Evolutionary conservation across 2,329 filamentous ascomycete species (phyloP), one percentile per base, ranked within the genome.

Genomic region (Talaromyces rugulosus): DNA sequence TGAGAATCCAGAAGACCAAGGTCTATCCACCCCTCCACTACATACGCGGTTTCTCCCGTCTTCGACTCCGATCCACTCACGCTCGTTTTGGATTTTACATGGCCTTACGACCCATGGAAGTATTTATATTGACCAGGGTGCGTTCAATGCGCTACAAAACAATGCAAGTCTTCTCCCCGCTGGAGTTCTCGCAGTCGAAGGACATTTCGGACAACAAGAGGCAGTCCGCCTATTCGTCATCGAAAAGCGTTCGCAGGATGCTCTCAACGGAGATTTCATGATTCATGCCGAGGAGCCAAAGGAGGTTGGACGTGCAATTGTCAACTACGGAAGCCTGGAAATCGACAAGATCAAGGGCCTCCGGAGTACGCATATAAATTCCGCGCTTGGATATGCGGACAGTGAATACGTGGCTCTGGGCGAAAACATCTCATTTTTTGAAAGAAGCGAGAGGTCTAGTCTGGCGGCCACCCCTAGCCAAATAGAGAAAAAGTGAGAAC

Each of bases 31-130:
- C 71, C 83, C 85, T 1, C 89, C 93, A 1, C 80, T 96, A 4
- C 95, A 99, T 77, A 99, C 95, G 3, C 89, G 95, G 62, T 99
- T 99, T 81, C 82, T 96, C 12, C 92, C 93, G 0, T 92, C 92
- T 9, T 81, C 85, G 0, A 87, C 90, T 30, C 93, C 94, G 0
- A 95, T 98, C 63, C 88, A 92, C 61, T 95, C 97, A 74, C 89
- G 94, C 64, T 92, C 95, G 73, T 98, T 99, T 82, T 99, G 95
- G 95, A 88, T 99, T 56, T 83, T 98, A 0, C 92, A 99, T 76
- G 95, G 94, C 9, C 86, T 97, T 11, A 88, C 89, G 28, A 92
- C 95, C 0, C 93, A 96, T 70, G 95, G 95, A 14, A 96, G 89
- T 2, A 74, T 99, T 30, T 98, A 91, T 78, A 96, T 99, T 69